Evolutionary conservation across 345 rosid genomes (phyloP).

Genomic region (Lumnitzera racemosa): DNA sequence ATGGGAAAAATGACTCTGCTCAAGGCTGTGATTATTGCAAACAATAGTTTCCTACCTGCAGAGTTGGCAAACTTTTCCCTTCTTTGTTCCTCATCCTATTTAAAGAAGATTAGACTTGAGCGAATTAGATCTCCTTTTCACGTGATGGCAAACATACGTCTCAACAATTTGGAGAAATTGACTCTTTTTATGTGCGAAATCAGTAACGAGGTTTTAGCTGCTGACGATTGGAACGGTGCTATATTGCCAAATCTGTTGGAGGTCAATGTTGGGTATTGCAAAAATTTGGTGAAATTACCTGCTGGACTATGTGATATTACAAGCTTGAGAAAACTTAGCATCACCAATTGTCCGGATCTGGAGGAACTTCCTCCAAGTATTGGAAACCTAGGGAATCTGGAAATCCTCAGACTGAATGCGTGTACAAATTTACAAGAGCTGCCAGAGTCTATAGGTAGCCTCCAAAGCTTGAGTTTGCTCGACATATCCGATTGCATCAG

Average conservation of each 20-base stretch:
- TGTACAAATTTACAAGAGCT: slow-evolving; percentile 33
- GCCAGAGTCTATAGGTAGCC: slow-evolving; percentile 31
- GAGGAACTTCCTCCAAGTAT: slow-evolving; percentile 29
- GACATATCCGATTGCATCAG: slow-evolving; percentile 43
- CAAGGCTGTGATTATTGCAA: slow-evolving; percentile 36
- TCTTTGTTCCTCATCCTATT: slow-evolving; percentile 24
- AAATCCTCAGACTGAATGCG: slow-evolving; percentile 34
- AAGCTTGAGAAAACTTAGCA: slow-evolving; percentile 35
- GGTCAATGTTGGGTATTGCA: slow-evolving; percentile 43
- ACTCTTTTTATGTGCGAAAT: slow-evolving; percentile 40
- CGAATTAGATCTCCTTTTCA: slow-evolving; percentile 20
- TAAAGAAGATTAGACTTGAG: slow-evolving; percentile 53
- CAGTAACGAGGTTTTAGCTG: slow-evolving; percentile 15
- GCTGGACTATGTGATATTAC: slow-evolving; percentile 18
- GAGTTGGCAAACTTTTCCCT: slow-evolving; percentile 27
- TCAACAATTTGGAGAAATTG: slow-evolving; percentile 30
- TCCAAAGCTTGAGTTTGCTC: slow-evolving; percentile 21
- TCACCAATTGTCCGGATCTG: slow-evolving; percentile 54
- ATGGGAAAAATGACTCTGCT: slow-evolving; percentile 33
- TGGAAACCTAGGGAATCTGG: slow-evolving; percentile 26
- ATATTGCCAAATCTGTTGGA: slow-evolving; percentile 35
- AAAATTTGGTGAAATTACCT: slow-evolving; percentile 33
- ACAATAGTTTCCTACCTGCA: slow-evolving; percentile 23
- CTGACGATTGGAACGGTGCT: slow-evolving; percentile 4
- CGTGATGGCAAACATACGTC: neutral